Conservation (phyloP, 306 rosid genomes). For the Acacia crassicarpa region DNA sequence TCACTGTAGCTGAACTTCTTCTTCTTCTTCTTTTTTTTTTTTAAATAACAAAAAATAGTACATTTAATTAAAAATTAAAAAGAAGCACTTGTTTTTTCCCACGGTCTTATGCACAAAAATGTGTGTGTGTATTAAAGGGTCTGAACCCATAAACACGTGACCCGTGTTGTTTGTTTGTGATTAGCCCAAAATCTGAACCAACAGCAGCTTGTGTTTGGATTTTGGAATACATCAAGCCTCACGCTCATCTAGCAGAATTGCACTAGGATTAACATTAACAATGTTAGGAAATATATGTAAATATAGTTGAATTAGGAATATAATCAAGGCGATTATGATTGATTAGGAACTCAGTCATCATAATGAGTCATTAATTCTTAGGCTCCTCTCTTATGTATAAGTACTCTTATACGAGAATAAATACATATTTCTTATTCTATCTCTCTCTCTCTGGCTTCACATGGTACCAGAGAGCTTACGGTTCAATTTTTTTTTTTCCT, state of each 20-base stretch:
- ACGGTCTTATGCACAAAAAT: background rate
- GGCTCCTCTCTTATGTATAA: too few relatives aligned
- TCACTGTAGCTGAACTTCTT: constrained; percentile 7
- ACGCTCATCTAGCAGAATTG: background rate
- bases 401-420: too few relatives aligned
- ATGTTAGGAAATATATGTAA: background rate
- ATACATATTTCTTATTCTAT: too few relatives aligned
- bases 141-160: constrained; percentile 1
- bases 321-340: too few relatives aligned
- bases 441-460: too few relatives aligned
- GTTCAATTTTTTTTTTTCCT: too few relatives aligned
- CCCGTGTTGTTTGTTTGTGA: constrained; percentile 12
- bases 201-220: background rate
- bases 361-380: too few relatives aligned
- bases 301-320: too few relatives aligned
- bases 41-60: constrained; percentile 22
- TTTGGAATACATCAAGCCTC: background rate
- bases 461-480: too few relatives aligned
- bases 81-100: background rate
- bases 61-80: background rate
- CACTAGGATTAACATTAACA: background rate
- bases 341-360: too few relatives aligned
- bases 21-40: background rate
- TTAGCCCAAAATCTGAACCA: background rate
- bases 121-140: background rate